phyloP scores from a whole-genome alignment of 352 stramenopile species.

The Globisporangium viniferum region DNA sequence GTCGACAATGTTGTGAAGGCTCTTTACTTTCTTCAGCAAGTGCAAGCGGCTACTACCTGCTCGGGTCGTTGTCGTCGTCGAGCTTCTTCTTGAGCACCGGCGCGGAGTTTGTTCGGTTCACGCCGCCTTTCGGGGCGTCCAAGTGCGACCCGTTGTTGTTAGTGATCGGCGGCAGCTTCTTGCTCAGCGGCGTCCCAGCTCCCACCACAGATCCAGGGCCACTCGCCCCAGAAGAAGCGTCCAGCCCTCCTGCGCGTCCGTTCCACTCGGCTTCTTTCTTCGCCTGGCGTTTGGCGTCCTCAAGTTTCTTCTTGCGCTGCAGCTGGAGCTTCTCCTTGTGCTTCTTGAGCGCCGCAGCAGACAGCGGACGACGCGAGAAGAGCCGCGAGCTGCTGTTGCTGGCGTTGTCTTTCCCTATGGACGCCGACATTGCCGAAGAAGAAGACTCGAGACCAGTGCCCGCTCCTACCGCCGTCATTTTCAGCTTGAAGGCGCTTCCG shows the following conservation, averaged over 20 bases:
- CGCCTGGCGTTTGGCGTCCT: conserved; percentile 49
- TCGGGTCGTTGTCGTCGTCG: conserved; percentile 19
- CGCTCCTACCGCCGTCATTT: conserved; percentile 35
- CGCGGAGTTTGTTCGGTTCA: conserved; percentile 60
- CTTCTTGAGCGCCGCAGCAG: conserved; percentile 63
- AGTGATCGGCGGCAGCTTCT: conserved; percentile 68
- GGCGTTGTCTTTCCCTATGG: conserved; percentile 35
- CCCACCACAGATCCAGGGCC: not conserved
- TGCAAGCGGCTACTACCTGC: not conserved
- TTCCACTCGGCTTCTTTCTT: conserved; percentile 80
- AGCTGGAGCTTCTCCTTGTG: conserved; percentile 63
- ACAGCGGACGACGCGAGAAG: conserved; percentile 60
- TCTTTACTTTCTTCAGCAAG: not conserved
- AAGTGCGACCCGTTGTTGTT: conserved; percentile 8
- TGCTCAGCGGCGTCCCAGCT: conserved; percentile 27
- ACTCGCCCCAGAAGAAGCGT: conserved; percentile 29
- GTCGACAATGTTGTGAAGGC: not conserved
- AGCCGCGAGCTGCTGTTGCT: conserved; percentile 41
- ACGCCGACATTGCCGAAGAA: conserved; percentile 12
- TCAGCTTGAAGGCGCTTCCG: conserved; percentile 54
- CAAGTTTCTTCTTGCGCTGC: conserved; percentile 62
- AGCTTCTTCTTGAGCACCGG: conserved; percentile 60
- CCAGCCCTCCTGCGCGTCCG: conserved; percentile 65
- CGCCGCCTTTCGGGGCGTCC: conserved; percentile 19
- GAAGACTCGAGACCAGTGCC: conserved; percentile 19